Evolutionary conservation across 2,329 filamentous ascomycete genomes (phyloP), one percentile per base, ranked within the genome.

Genomic region (Fusarium secorum): DNA sequence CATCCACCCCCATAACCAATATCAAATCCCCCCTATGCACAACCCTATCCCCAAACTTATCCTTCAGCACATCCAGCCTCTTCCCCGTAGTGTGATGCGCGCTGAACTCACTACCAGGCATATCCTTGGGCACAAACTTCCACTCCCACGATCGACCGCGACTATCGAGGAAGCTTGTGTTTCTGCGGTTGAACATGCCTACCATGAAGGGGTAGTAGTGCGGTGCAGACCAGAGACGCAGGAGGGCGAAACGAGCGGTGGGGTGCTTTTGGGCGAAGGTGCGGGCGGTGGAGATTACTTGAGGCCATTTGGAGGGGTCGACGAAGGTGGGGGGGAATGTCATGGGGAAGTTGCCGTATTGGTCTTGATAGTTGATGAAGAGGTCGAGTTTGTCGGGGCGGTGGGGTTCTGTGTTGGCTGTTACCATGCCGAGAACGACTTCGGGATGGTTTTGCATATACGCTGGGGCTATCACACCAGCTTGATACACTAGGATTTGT

Each of bases 151-250:
- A 57, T 0, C 75, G 71, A 5, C 71, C 70, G 4, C 59, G 51
- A 36, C 75, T 75, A 13, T 78, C 76, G 7, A 77, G 65, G 54
- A 78, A 78, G 32, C 68, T 74, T 11, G 53, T 72, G 18, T 39
- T 39, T 30, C 64, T 65, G 0, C 77, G 70, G 44, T 72, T 76
- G 2, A 30, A 28, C 14, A 49, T 36, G 0, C 77, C 74, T 0
- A 78, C 56, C 77, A 78, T 77, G 24, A 75, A 63, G 5, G 76
- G 77, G 51, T 78, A 78, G 49, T 71, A 78, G 54, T 78, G 77
- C 4, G 75, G 67, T 9, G 76, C 71, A 0, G 77, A 76, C 76
- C 76, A 78, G 35, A 77, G 49, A 3, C 76, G 70, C 0, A 78
- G 64, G 1, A 78, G 65, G 4, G 77, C 69, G 32, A 78, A 78